Conservation (phyloP, 768 basidiomycete species). For the Suillus occidentalis region DNA sequence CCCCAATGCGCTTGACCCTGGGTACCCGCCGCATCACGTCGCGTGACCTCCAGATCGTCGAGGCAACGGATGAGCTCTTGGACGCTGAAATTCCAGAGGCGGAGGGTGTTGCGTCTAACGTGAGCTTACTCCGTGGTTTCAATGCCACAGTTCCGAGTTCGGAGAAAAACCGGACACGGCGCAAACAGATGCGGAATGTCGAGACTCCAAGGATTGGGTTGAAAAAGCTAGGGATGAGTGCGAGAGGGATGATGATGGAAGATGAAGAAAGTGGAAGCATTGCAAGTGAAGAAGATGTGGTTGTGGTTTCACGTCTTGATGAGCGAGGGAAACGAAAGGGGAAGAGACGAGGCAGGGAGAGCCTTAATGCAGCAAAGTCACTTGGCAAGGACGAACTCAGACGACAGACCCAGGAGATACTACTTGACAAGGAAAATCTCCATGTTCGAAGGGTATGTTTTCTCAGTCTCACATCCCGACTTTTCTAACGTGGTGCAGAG, state of each 20-base stretch:
- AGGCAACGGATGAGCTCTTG: constrained; percentile 78
- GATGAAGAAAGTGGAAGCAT: constrained; percentile 49
- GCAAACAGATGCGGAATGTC: constrained; percentile 78
- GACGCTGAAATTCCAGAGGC: constrained; percentile 71
- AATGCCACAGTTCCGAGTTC: constrained; percentile 93
- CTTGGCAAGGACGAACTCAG: constrained; percentile 83
- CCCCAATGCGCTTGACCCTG: constrained; percentile 68
- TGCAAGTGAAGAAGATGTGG: constrained; percentile 77
- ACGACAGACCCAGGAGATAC: constrained; percentile 83
- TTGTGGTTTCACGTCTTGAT: constrained; percentile 51
- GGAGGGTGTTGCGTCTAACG: constrained; percentile 65
- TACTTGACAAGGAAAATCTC: constrained; percentile 89
- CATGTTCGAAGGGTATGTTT: constrained; percentile 73
- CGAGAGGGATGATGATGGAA: constrained; percentile 63
- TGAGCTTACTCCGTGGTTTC: constrained; percentile 87
- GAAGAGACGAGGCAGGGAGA: constrained; percentile 57
- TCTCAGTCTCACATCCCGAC: constrained; percentile 1
- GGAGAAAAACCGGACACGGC: constrained; percentile 70
- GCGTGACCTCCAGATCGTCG: constrained; percentile 80
- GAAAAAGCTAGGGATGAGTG: constrained; percentile 75
- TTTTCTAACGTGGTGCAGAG: constrained; percentile 47
- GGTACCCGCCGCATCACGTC: constrained; percentile 72
- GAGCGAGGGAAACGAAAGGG: constrained; percentile 33
- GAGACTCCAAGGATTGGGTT: constrained; percentile 75
- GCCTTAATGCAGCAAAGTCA: constrained; percentile 64